Evolutionary conservation across 768 basidiomycete genomes (phyloP), one percentile per base, ranked within the genome.

Genomic region (Xerocomus potaroensis): DNA sequence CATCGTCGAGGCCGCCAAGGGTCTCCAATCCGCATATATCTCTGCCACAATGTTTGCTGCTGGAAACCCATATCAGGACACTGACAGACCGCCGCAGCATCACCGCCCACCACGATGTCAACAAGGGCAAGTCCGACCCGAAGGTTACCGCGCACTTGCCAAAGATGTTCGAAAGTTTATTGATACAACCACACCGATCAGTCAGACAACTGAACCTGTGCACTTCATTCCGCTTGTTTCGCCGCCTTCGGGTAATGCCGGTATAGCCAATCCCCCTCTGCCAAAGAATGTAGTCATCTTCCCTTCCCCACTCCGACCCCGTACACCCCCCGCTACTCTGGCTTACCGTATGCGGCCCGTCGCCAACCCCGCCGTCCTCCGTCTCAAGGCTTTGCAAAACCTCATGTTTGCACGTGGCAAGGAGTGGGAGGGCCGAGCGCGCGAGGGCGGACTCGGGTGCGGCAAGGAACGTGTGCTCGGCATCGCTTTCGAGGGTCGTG

Each of bases 311-410:
- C 72, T 60, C 64, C 74, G 56, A 67, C 74, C 70, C 67, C 64
- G 57, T 42, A 51, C 67, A 29, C 56, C 62, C 1, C 62, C 63
- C 15, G 35, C 58, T 21, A 47, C 53, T 9, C 63, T 71, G 41
- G 59, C 63, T 5, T 72, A 74, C 54, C 74, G 83, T 23, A 68
- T 78, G 53, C 72, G 84, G 8, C 77, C 76, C 3, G 72, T 84
- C 5, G 68, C 76, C 43, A 86, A 87, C 54, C 82, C 82, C 6
- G 70, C 77, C 35, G 70, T 76, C 49, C 68, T 85, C 41, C 69
- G 82, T 4, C 58, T 85, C 33, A 73, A 72, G 59, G 84, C 84
- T n/a, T 63, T 83, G 57, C 75, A 79, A 56, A 83, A 83, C 55
- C 61, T 76, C 8, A 69, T 77, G 59, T 70, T 57, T 55, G 66